A percentile compares a stretch with the other conserved stretches of the same genome.
Conservation (phyloP, 345 rosid species). For the Brassica rapa region DNA sequence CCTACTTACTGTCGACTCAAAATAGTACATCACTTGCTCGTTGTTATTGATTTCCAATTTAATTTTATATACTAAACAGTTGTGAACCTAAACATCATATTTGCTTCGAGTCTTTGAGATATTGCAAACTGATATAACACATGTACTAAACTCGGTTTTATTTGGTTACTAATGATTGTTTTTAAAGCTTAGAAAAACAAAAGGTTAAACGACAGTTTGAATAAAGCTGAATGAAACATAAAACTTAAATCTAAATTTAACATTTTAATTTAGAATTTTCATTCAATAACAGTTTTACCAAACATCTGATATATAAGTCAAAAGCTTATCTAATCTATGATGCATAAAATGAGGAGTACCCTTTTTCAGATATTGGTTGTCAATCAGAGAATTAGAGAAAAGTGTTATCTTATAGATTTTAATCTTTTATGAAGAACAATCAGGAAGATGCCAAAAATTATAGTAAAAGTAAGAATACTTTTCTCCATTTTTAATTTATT, state of each 20-base stretch:
- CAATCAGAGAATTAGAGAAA: background rate
- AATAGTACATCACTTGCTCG: background rate
- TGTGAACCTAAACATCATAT: background rate
- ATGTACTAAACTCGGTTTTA: background rate
- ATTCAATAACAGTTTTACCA: background rate
- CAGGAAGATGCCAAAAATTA: conserved; percentile 1
- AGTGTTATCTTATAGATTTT: background rate
- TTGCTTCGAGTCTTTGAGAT: background rate
- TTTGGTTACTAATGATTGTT: too few species aligned
- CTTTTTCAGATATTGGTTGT: conserved; percentile 4
- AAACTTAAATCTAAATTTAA: background rate
- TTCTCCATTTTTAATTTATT: background rate
- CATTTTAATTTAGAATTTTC: background rate
- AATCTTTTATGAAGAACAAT: background rate
- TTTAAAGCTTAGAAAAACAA: background rate
- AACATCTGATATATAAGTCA: conserved; percentile 4
- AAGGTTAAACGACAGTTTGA: background rate
- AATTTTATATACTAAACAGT: background rate
- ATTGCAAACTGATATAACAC: background rate
- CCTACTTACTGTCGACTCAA: background rate
- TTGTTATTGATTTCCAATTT: background rate
- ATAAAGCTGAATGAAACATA: background rate
- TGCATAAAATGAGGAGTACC: background rate
- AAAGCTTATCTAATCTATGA: conserved; percentile 11
- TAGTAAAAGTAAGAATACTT: background rate